Evolutionary conservation across 1,284 basidiomycete genomes (phyloP).

Genomic region (Phellopilus nigrolimitatus): DNA sequence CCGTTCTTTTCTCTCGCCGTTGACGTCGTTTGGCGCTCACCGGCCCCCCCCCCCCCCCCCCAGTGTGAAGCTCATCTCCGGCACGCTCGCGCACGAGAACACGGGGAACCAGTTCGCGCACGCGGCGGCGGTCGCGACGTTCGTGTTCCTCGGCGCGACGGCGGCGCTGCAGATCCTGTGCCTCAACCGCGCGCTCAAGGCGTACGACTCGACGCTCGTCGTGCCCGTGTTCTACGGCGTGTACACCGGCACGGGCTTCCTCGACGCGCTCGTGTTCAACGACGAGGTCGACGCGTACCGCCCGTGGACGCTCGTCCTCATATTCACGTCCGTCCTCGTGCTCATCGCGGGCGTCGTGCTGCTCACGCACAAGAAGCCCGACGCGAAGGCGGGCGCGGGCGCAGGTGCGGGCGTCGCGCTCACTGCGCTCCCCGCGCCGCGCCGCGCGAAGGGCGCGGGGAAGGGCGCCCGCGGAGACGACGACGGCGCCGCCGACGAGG

Average conservation of each 20-base stretch:
- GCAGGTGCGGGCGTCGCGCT: slow-evolving; percentile 17
- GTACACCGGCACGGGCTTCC: slow-evolving; percentile 61
- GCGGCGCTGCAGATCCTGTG: slow-evolving; percentile 89
- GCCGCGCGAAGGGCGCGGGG: slow-evolving; percentile 21
- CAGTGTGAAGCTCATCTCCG: slow-evolving; percentile 74
- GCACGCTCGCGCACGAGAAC: slow-evolving; percentile 69
- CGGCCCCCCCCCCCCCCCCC: slow-evolving; percentile 1
- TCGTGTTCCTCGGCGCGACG: slow-evolving; percentile 72
- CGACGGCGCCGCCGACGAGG: too few relatives aligned
- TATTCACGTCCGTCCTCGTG: slow-evolving; percentile 78
- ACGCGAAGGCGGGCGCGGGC: neutral
- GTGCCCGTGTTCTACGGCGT: slow-evolving; percentile 72
- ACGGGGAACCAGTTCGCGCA: slow-evolving; percentile 84
- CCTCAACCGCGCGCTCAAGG: slow-evolving; percentile 79
- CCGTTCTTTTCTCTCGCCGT: slow-evolving; percentile 22
- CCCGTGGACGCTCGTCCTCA: slow-evolving; percentile 81
- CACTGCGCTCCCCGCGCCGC: slow-evolving; percentile 19
- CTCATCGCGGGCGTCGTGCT: slow-evolving; percentile 85
- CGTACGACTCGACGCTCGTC: slow-evolving; percentile 73
- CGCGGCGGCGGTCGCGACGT: slow-evolving; percentile 75
- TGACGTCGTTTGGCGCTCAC: too few relatives aligned
- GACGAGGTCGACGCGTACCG: slow-evolving; percentile 78
- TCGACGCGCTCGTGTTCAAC: slow-evolving; percentile 75
- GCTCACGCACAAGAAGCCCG: slow-evolving; percentile 77
- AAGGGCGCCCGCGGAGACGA: slow-evolving; percentile 29